Conservation (phyloP, 176 grass and related monocot species). For the Cymbopogon citratus region DNA sequence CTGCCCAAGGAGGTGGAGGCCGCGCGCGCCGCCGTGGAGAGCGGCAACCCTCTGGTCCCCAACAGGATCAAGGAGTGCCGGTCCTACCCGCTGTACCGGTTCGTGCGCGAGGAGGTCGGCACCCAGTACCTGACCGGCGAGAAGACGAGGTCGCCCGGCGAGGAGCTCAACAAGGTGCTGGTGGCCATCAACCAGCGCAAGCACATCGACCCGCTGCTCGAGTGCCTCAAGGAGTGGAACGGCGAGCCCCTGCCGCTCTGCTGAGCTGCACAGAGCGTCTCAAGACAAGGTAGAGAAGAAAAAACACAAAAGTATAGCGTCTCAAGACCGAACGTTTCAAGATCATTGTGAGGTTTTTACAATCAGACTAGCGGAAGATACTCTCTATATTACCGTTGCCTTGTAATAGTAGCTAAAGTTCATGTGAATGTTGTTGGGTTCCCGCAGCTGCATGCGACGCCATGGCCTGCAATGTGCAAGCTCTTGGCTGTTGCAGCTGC, state of each 20-base stretch:
- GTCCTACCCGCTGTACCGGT: slow-evolving; percentile 68
- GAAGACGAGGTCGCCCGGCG: slow-evolving; percentile 67
- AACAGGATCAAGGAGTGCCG: slow-evolving; percentile 77
- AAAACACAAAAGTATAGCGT: slow-evolving; percentile 19
- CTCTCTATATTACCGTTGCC: slow-evolving; percentile 15
- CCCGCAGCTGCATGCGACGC: slow-evolving; percentile 5
- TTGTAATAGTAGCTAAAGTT: slow-evolving; percentile 22
- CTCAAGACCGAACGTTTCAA: slow-evolving; percentile 9
- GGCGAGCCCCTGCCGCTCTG: slow-evolving; percentile 69
- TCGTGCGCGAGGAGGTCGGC: slow-evolving; percentile 64
- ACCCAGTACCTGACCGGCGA: slow-evolving; percentile 68
- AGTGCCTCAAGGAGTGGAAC: slow-evolving; percentile 84
- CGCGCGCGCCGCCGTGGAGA: slow-evolving; percentile 57
- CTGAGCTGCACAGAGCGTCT: slow-evolving; percentile 16
- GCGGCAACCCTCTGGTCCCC: slow-evolving; percentile 38
- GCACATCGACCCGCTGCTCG: slow-evolving; percentile 71
- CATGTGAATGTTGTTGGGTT: slow-evolving; percentile 15
- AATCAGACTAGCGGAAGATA: slow-evolving; percentile 20
- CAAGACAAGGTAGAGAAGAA: background rate
- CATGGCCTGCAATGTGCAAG: slow-evolving; percentile 20
- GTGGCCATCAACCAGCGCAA: slow-evolving; percentile 73
- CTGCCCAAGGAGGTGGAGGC: slow-evolving; percentile 81
- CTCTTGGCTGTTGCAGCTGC: slow-evolving; percentile 9
- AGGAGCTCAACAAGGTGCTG: slow-evolving; percentile 77
- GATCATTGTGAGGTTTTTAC: slow-evolving; percentile 5